phyloP scores from a whole-genome alignment of 306 rosid species.

The Prunus kanzakura region DNA sequence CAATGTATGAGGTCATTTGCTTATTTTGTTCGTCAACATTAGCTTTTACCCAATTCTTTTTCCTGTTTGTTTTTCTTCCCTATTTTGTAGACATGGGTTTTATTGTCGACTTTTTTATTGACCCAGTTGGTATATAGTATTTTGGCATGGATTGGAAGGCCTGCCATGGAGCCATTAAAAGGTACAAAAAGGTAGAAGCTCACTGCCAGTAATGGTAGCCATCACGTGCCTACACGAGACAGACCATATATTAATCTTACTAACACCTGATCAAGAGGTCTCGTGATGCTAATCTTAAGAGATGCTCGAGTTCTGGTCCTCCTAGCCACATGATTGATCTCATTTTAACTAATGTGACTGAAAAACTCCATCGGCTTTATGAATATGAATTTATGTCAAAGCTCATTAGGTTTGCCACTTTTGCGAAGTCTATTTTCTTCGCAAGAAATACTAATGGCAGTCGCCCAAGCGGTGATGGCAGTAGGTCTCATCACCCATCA shows the following conservation, averaged over 20 bases:
- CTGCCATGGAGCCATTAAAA: background rate
- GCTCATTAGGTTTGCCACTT: background rate
- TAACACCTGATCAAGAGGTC: slow-evolving; percentile 20
- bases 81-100: no score
- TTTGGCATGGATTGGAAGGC: background rate
- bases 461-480: no score
- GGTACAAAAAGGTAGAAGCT: background rate
- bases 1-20: no score
- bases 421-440: background rate
- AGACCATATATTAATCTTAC: slow-evolving; percentile 1
- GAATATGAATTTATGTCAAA: background rate
- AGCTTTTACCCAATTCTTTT: no score
- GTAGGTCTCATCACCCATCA: no score
- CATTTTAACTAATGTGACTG: background rate
- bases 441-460: no score
- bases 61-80: no score
- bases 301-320: background rate
- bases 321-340: slow-evolving; percentile 22
- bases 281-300: slow-evolving; percentile 35
- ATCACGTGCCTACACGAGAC: slow-evolving; percentile 25
- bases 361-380: background rate
- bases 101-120: no score
- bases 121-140: no score
- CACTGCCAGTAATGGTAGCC: background rate
- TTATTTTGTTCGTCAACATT: no score